Conservation (phyloP, 176 grass and related monocot species). For the Chrysopogon serrulatus region DNA sequence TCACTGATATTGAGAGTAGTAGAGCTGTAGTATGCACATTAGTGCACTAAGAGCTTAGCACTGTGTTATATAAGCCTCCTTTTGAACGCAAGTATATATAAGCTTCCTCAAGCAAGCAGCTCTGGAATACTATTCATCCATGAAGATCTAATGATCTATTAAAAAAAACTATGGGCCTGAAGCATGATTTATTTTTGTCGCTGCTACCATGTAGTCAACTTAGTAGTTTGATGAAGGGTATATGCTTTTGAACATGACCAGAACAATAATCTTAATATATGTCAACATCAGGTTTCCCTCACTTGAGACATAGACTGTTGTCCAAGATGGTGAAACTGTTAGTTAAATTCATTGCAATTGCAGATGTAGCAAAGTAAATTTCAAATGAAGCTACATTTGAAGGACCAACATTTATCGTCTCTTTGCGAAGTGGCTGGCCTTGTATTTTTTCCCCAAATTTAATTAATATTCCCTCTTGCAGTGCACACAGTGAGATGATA, state of each 20-base stretch:
- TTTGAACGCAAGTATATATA: too few relatives aligned
- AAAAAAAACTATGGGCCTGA: constrained; percentile 3
- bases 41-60: not conserved
- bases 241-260: constrained; percentile 22
- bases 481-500: constrained; percentile 9
- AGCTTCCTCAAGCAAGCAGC: not conserved
- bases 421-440: constrained; percentile 5
- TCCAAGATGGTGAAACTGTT: not conserved
- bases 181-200: constrained; percentile 8
- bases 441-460: constrained; percentile 9
- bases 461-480: constrained; percentile 2
- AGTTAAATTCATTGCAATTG: constrained; percentile 11
- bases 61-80: not conserved
- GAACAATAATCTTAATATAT: not conserved
- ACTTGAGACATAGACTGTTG: constrained; percentile 4
- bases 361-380: constrained; percentile 10
- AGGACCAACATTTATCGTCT: constrained; percentile 16
- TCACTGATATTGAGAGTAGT: constrained; percentile 4
- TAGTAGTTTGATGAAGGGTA: constrained; percentile 15
- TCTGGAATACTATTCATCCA: not conserved
- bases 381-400: constrained; percentile 40
- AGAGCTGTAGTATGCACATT: not conserved
- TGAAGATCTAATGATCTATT: not conserved
- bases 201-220: constrained; percentile 13
- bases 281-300: not conserved